Percentiles rank a stretch among this genome's conserved stretches.
Evolutionary conservation across 257 asterid genomes (phyloP).

Genomic region (Schizonepeta tenuifolia): DNA sequence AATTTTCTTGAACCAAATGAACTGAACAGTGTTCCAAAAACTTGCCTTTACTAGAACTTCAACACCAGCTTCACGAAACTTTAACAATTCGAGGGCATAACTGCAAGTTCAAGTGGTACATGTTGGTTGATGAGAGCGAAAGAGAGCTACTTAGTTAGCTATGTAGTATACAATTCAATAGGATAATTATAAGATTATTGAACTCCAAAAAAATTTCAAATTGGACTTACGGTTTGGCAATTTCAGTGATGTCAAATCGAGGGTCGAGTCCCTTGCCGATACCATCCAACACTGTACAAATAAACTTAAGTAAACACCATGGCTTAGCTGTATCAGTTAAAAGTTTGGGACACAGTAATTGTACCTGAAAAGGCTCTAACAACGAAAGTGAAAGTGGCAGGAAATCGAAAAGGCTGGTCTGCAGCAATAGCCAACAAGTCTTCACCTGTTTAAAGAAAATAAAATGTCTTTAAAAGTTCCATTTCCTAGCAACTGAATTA

Average conservation of each 20-base stretch:
- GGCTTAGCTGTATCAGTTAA: slow-evolving; percentile 14
- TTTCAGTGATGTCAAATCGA: slow-evolving; percentile 97
- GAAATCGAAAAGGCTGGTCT: slow-evolving; percentile 97
- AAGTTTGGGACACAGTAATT: neutral
- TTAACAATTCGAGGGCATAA: slow-evolving; percentile 89
- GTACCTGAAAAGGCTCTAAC: slow-evolving; percentile 97
- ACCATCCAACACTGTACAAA: slow-evolving; percentile 86
- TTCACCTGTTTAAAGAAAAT: slow-evolving; percentile 64
- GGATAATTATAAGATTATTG: neutral
- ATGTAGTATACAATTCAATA: neutral
- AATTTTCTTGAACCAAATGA: neutral
- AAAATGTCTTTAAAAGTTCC: slow-evolving; percentile 15
- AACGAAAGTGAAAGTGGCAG: slow-evolving; percentile 98
- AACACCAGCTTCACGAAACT: slow-evolving; percentile 94
- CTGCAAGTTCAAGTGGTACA: slow-evolving; percentile 40
- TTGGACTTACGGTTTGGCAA: slow-evolving; percentile 89
- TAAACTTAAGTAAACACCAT: slow-evolving; percentile 32
- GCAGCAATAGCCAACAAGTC: slow-evolving; percentile 92
- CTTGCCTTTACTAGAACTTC: slow-evolving; percentile 82
- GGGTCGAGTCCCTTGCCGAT: slow-evolving; percentile 99
- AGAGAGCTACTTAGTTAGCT: neutral
- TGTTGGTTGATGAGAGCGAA: slow-evolving; percentile 26
- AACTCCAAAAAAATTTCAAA: neutral
- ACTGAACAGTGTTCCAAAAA: slow-evolving; percentile 1
- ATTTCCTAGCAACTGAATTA: slow-evolving; percentile 1